Base-by-base conservation (phyloP, 1,284 basidiomycete species). In the Rhodotorula sp. region DNA sequence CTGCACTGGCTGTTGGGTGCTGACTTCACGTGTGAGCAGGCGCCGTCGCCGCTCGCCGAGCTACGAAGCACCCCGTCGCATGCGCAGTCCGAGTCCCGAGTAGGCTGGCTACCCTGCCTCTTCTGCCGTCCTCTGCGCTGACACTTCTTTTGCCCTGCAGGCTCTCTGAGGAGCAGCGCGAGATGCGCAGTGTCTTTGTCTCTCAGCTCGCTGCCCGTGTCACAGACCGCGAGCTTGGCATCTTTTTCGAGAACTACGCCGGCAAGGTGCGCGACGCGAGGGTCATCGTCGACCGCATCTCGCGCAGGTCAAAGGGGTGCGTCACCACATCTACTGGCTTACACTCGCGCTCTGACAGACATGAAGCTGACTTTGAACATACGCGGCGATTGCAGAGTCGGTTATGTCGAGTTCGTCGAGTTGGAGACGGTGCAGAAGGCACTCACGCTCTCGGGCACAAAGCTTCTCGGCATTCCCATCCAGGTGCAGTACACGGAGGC, bases 401-500 rank as follows among this genome's bases (percentile, higher is more conserved):
- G 93, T 74, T 99, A 98, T 81, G 96, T 99, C 79, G 97, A 99
- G 83, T 91, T 99, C 81, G 88, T 90, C 77, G 85, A 90, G 64
- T 87, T 95, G 77, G 93, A 96, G 69, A 86, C 92, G 70, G 94
- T 99, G 73, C 90, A 92, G 77, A 92, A 91, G 81, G 97, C 97
- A 56, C 84, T 98, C 72, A 86, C 86, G 74, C 86, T 98, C 70
- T 90, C 90, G 78, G 97, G 97, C 78, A 96, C 93, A 68, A 88
- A 95, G 74, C 91, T 99, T 75, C 97, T 99, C 90, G 97, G 97
- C 79, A 87, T 98, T 71, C 96, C 97, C 67, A 95, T 99, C 78
- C 90, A 92, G 83, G 91, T 99, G 65, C 93, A 97, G 82, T 88
- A 91, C 77, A 97, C 94, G 78, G 96, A 99, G 84, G 91, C 96